A percentile compares a stretch with the other conserved stretches of the same genome.
Conservation (phyloP, 257 asterid genomes). For the Solanum paucissectum region DNA sequence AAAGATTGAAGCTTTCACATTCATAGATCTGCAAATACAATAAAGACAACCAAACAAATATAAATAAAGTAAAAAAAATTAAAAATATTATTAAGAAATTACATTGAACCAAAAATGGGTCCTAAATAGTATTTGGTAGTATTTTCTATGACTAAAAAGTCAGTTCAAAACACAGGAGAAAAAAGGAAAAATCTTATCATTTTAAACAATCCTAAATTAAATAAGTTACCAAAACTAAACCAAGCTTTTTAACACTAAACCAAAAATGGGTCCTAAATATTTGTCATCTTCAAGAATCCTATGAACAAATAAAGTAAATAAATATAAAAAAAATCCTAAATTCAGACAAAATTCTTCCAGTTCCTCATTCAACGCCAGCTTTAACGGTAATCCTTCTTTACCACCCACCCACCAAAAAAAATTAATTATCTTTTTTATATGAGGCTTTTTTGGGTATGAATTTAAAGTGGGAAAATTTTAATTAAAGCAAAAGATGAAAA, state of each 20-base stretch:
- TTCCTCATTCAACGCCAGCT: conserved; percentile 7
- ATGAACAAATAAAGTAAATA: not conserved
- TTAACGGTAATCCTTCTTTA: not conserved
- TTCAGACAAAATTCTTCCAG: not conserved
- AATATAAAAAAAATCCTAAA: not conserved
- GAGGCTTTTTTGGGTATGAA: not conserved
- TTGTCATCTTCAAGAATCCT: not conserved
- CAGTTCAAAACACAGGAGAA: not conserved
- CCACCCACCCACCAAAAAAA: not conserved
- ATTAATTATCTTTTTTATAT: not conserved
- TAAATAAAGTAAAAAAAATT: not conserved
- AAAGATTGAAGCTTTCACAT: not conserved
- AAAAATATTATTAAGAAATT: not conserved
- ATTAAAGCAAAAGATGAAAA: conserved; percentile 1
- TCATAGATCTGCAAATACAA: conserved; percentile 11
- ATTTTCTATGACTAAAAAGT: not conserved
- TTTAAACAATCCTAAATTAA: not conserved
- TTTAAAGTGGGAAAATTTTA: not conserved
- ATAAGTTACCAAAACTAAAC: not conserved
- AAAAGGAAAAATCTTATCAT: not conserved
- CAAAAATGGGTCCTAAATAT: not conserved
- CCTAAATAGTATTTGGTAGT: not conserved
- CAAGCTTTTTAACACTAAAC: not conserved
- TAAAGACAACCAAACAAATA: conserved; percentile 1
- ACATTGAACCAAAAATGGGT: conserved; percentile 1